Base-by-base conservation (phyloP, 2,329 filamentous ascomycete species). In the Rutstroemia sp. region DNA sequence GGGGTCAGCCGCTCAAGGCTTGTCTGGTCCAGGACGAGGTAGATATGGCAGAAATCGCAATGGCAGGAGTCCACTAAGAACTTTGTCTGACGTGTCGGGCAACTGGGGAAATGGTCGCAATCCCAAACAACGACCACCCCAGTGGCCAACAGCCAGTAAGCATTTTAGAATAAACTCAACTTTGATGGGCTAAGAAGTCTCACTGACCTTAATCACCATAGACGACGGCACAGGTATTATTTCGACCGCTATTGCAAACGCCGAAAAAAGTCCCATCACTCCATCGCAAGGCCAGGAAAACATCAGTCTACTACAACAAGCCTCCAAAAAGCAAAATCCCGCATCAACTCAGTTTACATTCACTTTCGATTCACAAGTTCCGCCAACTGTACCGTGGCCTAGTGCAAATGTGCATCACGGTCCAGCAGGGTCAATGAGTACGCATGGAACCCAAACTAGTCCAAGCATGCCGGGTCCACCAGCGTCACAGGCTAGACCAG, bases 271-370 rank as follows among this genome's bases (percentile, higher is more conserved):
- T 61, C 79, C 81, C 53, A 74, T 79, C 14, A 77, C 81, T 2
- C 75, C 78, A 14, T 71, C 73, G 21, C 79, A 77, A 64, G 87
- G 85, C 14, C 85, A 90, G 68, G 88, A 92, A 68, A 94, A 90
- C 71, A 78, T 86, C 61, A 92, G 87, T 70, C 78, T 92, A 58
- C 73, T 95, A 49, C 87, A 89, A 68, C 83, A 87, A 70, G 75
- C 80, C 17, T 72, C 77, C 5, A 76, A 77, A 57, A 86, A 82
- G 65, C 69, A 80, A 4, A 83, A 80, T 38, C 83, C 88, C 4
- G 82, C 86, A 5, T 89, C 91, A 56, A 87, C 88, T 0, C 90
- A 96, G 65, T 99, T 99, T 70, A 99, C 94, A 9, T 99, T 99
- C 69, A 95, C 90, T 12, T 96, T 91, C 72, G 89, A 95, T 66